Evolutionary conservation across 2,329 filamentous ascomycete species (phyloP), one percentile per base, ranked within the genome.

Genomic region (Blastomyces gilchristii): DNA sequence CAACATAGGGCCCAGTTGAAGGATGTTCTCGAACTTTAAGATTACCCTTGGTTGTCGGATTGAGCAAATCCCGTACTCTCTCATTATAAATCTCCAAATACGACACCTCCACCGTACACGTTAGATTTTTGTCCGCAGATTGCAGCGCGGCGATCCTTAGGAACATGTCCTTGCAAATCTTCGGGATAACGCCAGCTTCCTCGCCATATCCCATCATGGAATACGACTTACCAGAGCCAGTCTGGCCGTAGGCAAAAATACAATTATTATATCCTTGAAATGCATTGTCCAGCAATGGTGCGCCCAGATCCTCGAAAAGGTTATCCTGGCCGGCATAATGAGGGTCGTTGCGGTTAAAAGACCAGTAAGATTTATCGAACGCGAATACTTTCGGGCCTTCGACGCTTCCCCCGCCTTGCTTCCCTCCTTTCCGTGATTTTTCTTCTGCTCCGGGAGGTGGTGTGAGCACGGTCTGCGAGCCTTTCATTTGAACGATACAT

Each of bases 61-160:
- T 99, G 66, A 99, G 82, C 71, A 99, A 78, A 81, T 99, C 94
- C 72, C 94, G 88, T 9, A 99, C 95, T 69, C 92, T 85, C 78
- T 99, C 94, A 76, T 99, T 99, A 82, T 99, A 99, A 71, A 99
- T 99, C 81, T 99, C 94, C 72, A 99, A 82, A 75, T 99, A 99
- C 45, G 94, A 97, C 58, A 99, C 94, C 76, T 97, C 94, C 63
- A 99, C 92, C 0, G 94, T 99, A 76, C 90, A 97, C 68, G 87
- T 87, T 66, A 91, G 80, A 69, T 88, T 87, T 70, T 86, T 87
- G 76, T 96, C 91, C 69, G 82, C 74, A 68, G 88, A 83, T 66
- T 84, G 80, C 70, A 93, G 81, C 58, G 79, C 78, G 34, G 80
- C 79, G 72, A 99, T 99, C 67, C 93, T 84, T 72, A 88, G 85